These are phyloP conservation scores for Cutaneotrichosporon arboriforme DNA, from an alignment of 1,284 basidiomycete species.

Conservation along the genomic window DNA sequence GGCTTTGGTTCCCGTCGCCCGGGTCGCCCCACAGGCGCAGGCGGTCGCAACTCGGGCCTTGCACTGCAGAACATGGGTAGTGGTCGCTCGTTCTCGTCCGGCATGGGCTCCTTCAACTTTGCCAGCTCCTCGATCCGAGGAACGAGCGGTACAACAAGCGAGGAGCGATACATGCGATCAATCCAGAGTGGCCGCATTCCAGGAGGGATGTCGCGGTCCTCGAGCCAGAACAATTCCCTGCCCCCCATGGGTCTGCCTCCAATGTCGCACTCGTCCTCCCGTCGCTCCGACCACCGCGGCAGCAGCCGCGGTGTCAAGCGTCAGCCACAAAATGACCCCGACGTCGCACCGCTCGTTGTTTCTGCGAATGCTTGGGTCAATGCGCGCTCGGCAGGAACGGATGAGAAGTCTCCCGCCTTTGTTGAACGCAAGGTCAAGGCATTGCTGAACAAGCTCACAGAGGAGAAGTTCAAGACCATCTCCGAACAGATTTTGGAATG, in stretches of 20 bases:
- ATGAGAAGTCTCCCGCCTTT: conserved; percentile 67
- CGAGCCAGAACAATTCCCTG: conserved; percentile 2
- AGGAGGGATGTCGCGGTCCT: conserved; percentile 55
- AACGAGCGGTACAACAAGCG: conserved; percentile 53
- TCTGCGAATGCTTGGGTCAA: conserved; percentile 77
- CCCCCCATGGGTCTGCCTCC: neutral
- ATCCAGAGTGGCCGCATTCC: conserved; percentile 1
- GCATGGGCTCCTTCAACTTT: conserved; percentile 53
- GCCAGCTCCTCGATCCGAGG: conserved; percentile 55
- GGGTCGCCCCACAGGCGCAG: conserved; percentile 36
- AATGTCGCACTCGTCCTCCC: conserved; percentile 8
- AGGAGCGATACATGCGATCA: conserved; percentile 59
- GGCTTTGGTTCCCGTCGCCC: conserved; percentile 33
- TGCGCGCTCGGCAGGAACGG: conserved; percentile 49
- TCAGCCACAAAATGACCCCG: conserved; percentile 45
- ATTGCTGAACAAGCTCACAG: conserved; percentile 91
- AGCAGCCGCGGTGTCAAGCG: conserved; percentile 40
- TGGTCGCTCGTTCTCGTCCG: neutral
- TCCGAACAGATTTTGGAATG: conserved; percentile 85
- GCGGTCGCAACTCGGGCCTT: conserved; percentile 51
- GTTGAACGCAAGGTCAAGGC: conserved; percentile 92
- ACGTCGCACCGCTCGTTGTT: conserved; percentile 67
- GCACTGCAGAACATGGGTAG: conserved; percentile 54
- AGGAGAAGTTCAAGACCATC: conserved; percentile 95
- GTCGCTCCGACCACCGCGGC: conserved; percentile 28